Percentiles rank a stretch among this genome's conserved stretches.
phyloP scores from a whole-genome alignment of 2,329 filamentous ascomycete species.

The Xylaria sp. region DNA sequence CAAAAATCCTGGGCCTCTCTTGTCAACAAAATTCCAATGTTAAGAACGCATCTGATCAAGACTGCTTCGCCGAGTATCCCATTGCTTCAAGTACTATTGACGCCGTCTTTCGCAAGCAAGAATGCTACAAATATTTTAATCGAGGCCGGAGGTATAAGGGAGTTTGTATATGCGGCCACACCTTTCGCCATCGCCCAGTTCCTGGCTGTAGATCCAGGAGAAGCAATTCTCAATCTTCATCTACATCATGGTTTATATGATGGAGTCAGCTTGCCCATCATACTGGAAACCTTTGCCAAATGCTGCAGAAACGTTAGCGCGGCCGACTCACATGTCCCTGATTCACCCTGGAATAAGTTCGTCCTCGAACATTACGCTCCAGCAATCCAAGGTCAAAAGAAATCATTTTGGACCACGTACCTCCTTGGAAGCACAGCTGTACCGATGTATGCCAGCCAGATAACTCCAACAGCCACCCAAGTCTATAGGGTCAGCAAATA shows the following conservation, averaged over 20 bases:
- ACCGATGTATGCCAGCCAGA: background rate
- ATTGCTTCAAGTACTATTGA: slow-evolving; percentile 68
- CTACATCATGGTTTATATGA: slow-evolving; percentile 93
- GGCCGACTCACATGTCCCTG: background rate
- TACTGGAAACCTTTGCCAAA: slow-evolving; percentile 55
- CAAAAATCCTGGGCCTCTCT: slow-evolving; percentile 66
- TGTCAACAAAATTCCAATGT: slow-evolving; percentile 61
- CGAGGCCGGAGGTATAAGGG: slow-evolving; percentile 31
- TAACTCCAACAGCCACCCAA: background rate
- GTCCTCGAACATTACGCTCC: slow-evolving; percentile 31
- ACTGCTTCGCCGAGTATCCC: slow-evolving; percentile 55
- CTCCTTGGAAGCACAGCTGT: slow-evolving; percentile 38
- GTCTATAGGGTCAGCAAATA: slow-evolving; percentile 26
- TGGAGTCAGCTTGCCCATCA: slow-evolving; percentile 72
- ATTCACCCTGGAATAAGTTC: slow-evolving; percentile 37
- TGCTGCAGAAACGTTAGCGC: slow-evolving; percentile 30
- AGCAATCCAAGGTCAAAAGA: slow-evolving; percentile 25
- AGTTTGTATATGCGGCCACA: slow-evolving; percentile 30
- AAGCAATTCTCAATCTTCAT: slow-evolving; percentile 54
- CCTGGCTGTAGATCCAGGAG: slow-evolving; percentile 17
- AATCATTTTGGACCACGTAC: slow-evolving; percentile 55
- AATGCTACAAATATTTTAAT: slow-evolving; percentile 22
- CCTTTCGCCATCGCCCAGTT: slow-evolving; percentile 38
- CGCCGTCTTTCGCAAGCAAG: slow-evolving; percentile 43
- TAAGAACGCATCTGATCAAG: slow-evolving; percentile 71